Conservation (phyloP, 73 alveolate genomes). For the Halteria grandinella region DNA sequence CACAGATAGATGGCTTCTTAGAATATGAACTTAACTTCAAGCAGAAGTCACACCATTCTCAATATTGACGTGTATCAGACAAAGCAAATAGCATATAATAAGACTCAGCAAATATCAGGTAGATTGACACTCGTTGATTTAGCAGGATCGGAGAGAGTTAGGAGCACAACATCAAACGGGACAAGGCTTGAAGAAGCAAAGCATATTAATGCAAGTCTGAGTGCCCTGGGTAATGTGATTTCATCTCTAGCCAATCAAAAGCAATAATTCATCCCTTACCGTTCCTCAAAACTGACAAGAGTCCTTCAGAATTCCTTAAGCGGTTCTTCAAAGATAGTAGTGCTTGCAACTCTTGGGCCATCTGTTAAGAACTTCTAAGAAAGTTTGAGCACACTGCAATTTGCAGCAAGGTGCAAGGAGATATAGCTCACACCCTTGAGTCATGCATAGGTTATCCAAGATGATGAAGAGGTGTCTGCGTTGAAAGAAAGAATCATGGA, state of each 20-base stretch:
- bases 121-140: slow-evolving; percentile 75
- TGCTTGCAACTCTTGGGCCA: slow-evolving; percentile 61
- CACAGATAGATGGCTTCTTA: slow-evolving; percentile 80
- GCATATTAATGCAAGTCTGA: slow-evolving; percentile 69
- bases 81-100: neutral
- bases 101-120: slow-evolving; percentile 36
- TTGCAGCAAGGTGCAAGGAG: slow-evolving; percentile 66
- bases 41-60: slow-evolving; percentile 85
- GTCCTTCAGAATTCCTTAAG: slow-evolving; percentile 58
- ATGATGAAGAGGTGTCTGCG: slow-evolving; percentile 18
- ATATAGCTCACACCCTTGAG: slow-evolving; percentile 22
- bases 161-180: slow-evolving; percentile 71
- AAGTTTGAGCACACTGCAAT: slow-evolving; percentile 60
- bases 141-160: slow-evolving; percentile 85
- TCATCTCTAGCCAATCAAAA: slow-evolving; percentile 58
- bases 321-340: slow-evolving; percentile 52
- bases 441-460: slow-evolving; percentile 4
- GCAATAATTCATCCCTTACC: slow-evolving; percentile 66
- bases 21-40: slow-evolving; percentile 80
- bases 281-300: slow-evolving; percentile 72
- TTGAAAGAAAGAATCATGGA: slow-evolving; percentile 33
- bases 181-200: slow-evolving; percentile 77
- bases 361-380: slow-evolving; percentile 32
- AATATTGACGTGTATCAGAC: slow-evolving; percentile 68
- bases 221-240: slow-evolving; percentile 81